Conservation (phyloP, 805 yeast genomes). For the Barnettozyma vustinii region DNA sequence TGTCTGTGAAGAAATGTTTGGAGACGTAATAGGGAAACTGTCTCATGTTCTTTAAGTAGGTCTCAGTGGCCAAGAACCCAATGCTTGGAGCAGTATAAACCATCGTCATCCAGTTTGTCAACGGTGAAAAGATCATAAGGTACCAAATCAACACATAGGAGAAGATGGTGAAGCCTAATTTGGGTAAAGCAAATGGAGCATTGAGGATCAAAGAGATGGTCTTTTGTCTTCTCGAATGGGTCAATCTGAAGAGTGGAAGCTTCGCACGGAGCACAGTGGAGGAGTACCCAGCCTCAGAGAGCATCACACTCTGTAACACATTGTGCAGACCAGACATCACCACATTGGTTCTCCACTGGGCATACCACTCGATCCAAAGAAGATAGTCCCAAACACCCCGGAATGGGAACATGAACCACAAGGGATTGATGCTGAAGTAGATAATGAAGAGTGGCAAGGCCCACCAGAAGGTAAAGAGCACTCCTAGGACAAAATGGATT, state of each 20-base stretch:
- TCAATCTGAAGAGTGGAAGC: slow-evolving; percentile 3
- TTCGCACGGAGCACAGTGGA: slow-evolving; percentile 6
- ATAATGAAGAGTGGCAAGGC: slow-evolving; percentile 3
- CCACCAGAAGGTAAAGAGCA: slow-evolving; percentile 7
- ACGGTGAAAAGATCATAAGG: background rate
- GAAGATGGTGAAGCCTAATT: background rate
- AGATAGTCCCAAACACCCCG: slow-evolving; percentile 6
- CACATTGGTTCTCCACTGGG: slow-evolving; percentile 7
- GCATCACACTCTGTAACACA: slow-evolving; percentile 2
- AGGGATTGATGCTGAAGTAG: slow-evolving; percentile 1
- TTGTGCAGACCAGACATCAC: slow-evolving; percentile 2
- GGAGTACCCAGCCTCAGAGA: slow-evolving; percentile 8
- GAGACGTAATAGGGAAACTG: slow-evolving; percentile 6
- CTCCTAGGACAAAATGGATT: slow-evolving; percentile 2
- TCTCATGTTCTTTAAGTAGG: slow-evolving; percentile 4
- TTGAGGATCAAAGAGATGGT: background rate
- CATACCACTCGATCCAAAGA: slow-evolving; percentile 1
- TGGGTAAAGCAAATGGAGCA: slow-evolving; percentile 1
- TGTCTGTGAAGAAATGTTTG: slow-evolving; percentile 1
- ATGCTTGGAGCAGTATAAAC: slow-evolving; percentile 2
- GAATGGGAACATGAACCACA: slow-evolving; percentile 8
- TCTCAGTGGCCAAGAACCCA: slow-evolving; percentile 1
- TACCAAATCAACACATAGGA: background rate
- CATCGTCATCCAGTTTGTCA: background rate
- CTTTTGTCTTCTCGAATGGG: slow-evolving; percentile 5